Evolutionary conservation across 208 protist species (phyloP), one percentile per base, ranked within the genome.

Genomic region (Wallacemonas collosoma): DNA sequence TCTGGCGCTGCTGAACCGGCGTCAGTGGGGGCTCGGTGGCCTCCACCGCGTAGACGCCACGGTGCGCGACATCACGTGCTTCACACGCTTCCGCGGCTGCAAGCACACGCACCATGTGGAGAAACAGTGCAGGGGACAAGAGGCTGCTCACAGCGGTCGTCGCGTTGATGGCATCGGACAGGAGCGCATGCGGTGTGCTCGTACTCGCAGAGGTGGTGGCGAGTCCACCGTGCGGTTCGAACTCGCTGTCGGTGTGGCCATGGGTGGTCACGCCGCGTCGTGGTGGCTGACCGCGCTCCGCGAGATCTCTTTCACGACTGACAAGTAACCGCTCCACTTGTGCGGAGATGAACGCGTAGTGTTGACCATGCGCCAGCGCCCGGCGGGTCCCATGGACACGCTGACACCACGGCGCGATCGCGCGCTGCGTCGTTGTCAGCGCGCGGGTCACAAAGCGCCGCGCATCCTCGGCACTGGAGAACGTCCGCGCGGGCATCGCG

Each of bases 61-160:
- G 26, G 26, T 26, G 26, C 26, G 26, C 0, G 26, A 26, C 26
- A 14, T 50, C 45, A 1, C 15, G 53, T 17, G 53, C 17, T 8
- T 36, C 9, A 57, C 53, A 26, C 6, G 53, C 15, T n/a, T 47
- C 68, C 35, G 51, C 5, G 12, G 39, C 14, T 2, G 55, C n/a
- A 5, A 72, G 68, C 39, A 72, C 14, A 3, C 44, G 55, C 55
- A 64, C 5, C 43, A 51, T 45, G 17, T n/a, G 3, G 14, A 72
- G n/a, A 4, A 72, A 48, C 44, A 53, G 15, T 1, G 43, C 55
- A 3, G 68, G 68, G 12, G 68, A 38, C 12, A 72, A 44, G 3
- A 64, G 39, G 8, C 12, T 48, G 56, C 44, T 57, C 14, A 71
- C 41, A 9, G 41, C 39, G 41, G 60, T 51, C 11, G 43, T 36